Evolutionary conservation across 129 eudicot species (phyloP), one percentile per base, ranked within the genome.

Genomic region (Gnaphalium uliginosum): DNA sequence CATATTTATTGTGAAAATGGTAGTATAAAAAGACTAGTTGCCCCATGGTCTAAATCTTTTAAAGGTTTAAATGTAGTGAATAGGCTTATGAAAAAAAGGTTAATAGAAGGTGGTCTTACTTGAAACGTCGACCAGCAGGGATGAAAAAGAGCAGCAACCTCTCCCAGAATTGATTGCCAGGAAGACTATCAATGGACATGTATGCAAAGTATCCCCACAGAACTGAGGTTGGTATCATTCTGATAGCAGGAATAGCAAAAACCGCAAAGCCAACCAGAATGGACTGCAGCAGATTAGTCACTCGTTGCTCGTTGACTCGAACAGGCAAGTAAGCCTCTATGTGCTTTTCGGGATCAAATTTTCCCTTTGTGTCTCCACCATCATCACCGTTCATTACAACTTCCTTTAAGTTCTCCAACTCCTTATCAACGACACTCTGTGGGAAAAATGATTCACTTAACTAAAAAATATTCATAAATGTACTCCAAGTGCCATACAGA

Each of bases 81-180:
- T 41, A 4, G 4, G 57, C 14, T 35, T 37, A 25, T 6, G 46
- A 39, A 39, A 9, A 8, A 39, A 9, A 39, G 46, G 46, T 39
- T 39, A 2, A 62, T 5, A 23, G 43, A 13, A 37, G 46, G 0
- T 51, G 19, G 5, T 46, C 85, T 85, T 85, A 88, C 93, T 85
- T 88, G 82, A 77, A 88, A 60, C 88, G 89, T 72, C 93, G 81
- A 56, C 85, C 76, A 43, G 87, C 61, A 22, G 94, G 87, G 79
- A 89, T 82, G 76, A 86, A 86, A 70, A 89, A 87, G 29, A 86
- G 90, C 78, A 86, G 81, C 59, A 89, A 9, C 72, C 94, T 74
- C 58, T 89, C 94, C 94, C 94, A 86, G 76, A 89, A 89, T 75
- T 89, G 94, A 79, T 84, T 89, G n/a, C 94, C 94, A 8, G 94